Evolutionary conservation across 202 grass and related monocot genomes (phyloP).

Genomic region (Bolboschoenoplectus hybrid): DNA sequence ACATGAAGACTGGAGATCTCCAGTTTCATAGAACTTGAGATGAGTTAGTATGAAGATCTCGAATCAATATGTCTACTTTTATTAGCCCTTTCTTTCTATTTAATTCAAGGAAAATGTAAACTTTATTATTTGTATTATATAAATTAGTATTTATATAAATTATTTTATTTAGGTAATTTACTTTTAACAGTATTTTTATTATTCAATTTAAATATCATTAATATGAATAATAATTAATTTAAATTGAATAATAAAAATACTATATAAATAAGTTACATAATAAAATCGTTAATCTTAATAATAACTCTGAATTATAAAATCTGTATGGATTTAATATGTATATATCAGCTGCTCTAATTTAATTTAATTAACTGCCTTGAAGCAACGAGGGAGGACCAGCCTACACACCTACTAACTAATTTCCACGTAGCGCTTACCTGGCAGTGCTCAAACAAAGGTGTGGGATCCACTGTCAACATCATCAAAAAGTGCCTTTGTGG

Average conservation of each 20-base stretch:
- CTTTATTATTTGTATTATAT: too few relatives aligned
- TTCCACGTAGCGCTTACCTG: slow-evolving; percentile 13
- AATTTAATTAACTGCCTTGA: neutral
- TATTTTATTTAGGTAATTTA: too few relatives aligned
- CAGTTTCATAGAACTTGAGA: neutral
- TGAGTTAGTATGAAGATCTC: neutral
- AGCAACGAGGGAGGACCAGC: neutral
- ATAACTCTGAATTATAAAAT: too few relatives aligned
- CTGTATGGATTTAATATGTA: too few relatives aligned
- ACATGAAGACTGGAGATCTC: neutral
- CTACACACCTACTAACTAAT: neutral
- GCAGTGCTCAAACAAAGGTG: neutral
- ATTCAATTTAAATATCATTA: too few relatives aligned
- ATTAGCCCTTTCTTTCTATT: neutral
- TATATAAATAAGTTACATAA: too few relatives aligned
- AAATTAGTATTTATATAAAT: too few relatives aligned
- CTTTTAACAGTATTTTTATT: too few relatives aligned
- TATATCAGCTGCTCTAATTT: neutral
- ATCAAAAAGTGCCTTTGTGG: neutral
- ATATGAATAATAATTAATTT: too few relatives aligned
- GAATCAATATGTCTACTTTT: slow-evolving; percentile 6
- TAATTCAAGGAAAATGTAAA: neutral
- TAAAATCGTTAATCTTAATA: too few relatives aligned
- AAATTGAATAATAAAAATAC: too few relatives aligned
- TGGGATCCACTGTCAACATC: neutral